Conservation (phyloP, 371 early-diverging fungal species). For the Apophysomyces elegans region DNA sequence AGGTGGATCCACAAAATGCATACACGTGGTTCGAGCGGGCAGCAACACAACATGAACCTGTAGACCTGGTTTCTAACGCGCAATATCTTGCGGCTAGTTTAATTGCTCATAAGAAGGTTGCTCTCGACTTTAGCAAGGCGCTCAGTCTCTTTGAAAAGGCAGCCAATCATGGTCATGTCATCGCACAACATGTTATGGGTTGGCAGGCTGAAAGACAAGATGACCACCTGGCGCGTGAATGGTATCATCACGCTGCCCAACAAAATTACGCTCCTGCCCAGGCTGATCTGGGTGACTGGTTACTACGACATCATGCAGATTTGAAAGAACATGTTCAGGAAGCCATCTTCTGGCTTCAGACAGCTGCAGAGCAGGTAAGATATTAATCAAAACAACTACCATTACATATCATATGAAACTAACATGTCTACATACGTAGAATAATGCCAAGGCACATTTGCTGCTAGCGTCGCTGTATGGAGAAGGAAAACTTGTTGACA, state of each 20-base stretch:
- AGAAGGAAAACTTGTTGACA: conserved; percentile 23
- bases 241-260: conserved; percentile 18
- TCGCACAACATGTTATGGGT: conserved; percentile 19
- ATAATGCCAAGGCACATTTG: conserved; percentile 23
- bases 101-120: conserved; percentile 11
- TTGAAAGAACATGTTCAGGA: conserved; percentile 5
- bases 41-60: conserved; percentile 5
- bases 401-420: background rate
- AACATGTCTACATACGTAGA: conserved; percentile 8
- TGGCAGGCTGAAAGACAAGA: conserved; percentile 12
- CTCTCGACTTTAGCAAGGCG: conserved; percentile 8
- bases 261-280: conserved; percentile 18
- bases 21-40: conserved; percentile 16
- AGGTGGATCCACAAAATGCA: conserved; percentile 16
- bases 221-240: conserved; percentile 10
- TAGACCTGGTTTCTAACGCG: conserved; percentile 6
- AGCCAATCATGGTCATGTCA: conserved; percentile 14
- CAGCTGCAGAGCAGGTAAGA: conserved; percentile 19
- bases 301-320: conserved; percentile 14
- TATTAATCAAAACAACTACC: conserved; percentile 1
- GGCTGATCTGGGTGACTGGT: conserved; percentile 16
- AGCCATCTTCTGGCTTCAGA: conserved; percentile 18
- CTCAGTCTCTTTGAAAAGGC: conserved; percentile 15
- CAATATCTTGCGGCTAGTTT: conserved; percentile 19
- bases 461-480: conserved; percentile 28